Percentiles rank a stretch among this genome's conserved stretches.
These are phyloP conservation scores for Erigeron philadelphicus DNA, from an alignment of 140 eudicot genomes.

Conservation along the genomic window DNA sequence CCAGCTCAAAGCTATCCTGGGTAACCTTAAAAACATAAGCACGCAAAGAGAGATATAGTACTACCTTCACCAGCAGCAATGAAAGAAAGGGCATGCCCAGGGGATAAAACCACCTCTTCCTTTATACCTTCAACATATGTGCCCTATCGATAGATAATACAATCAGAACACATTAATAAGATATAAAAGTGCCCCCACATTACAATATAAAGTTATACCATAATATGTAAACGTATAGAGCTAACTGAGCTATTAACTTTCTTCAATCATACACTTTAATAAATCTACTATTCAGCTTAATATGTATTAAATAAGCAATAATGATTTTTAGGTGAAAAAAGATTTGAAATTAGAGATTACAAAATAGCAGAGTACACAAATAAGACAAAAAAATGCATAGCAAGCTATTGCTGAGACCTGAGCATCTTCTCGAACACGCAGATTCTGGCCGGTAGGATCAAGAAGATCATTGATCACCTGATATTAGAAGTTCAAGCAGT, in stretches of 20 bases:
- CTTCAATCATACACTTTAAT: not conserved
- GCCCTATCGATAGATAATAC: conserved; percentile 52
- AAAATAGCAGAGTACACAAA: not conserved
- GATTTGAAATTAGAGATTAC: not conserved
- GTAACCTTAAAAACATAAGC: conserved; percentile 10
- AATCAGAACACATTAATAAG: not conserved
- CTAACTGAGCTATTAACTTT: not conserved
- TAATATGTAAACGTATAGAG: conserved; percentile 5
- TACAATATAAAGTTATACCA: conserved; percentile 7
- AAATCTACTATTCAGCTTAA: conserved; percentile 18
- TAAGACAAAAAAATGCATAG: conserved; percentile 15
- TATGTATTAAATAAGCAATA: conserved; percentile 2
- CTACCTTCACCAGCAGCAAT: conserved; percentile 99
- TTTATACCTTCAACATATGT: conserved; percentile 98
- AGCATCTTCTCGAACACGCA: conserved; percentile 98
- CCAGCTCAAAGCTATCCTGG: conserved; percentile 14
- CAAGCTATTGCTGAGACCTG: conserved; percentile 46
- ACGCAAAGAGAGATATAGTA: conserved; percentile 13
- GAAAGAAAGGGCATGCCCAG: conserved; percentile 97
- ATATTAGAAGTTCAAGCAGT: conserved; percentile 28
- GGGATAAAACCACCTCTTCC: conserved; percentile 99
- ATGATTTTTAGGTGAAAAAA: not conserved
- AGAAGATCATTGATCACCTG: conserved; percentile 98
- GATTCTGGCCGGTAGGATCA: conserved; percentile 95
- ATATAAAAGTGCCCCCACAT: not conserved